A percentile compares a stretch with the other conserved stretches of the same genome.
Conservation (phyloP, 306 rosid genomes). For the Comarum palustre region DNA sequence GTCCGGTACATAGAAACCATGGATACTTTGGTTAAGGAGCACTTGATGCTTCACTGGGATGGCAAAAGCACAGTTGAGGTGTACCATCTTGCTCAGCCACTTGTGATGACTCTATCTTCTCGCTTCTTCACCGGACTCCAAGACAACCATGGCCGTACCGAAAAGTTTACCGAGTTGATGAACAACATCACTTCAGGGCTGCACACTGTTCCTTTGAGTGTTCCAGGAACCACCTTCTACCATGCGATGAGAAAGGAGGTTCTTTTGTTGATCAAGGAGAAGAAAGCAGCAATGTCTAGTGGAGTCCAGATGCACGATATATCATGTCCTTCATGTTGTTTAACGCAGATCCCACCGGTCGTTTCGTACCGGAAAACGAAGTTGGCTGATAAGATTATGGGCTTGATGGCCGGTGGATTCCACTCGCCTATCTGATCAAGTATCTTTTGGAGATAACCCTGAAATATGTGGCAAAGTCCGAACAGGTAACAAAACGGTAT, state of each 20-base stretch:
- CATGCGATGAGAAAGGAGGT: neutral
- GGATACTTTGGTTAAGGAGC: slow-evolving; percentile 12
- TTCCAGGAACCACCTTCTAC: slow-evolving; percentile 4
- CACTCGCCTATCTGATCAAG: slow-evolving; percentile 24
- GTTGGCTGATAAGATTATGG: slow-evolving; percentile 11
- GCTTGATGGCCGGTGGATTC: neutral
- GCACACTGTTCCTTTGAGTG: neutral
- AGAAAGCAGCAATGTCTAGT: neutral
- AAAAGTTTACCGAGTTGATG: neutral
- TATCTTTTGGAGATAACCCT: slow-evolving; percentile 46
- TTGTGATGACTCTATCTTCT: neutral
- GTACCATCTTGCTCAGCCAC: slow-evolving; percentile 4
- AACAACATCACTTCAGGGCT: neutral
- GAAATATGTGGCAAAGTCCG: slow-evolving; percentile 42
- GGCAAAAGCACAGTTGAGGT: slow-evolving; percentile 9
- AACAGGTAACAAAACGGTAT: slow-evolving; percentile 36
- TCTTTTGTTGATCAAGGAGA: slow-evolving; percentile 12
- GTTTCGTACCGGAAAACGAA: slow-evolving; percentile 1
- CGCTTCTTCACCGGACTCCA: slow-evolving; percentile 13
- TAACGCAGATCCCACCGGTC: neutral
- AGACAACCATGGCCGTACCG: neutral
- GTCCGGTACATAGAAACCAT: neutral
- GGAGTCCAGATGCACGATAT: slow-evolving; percentile 4
- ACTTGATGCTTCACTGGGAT: slow-evolving; percentile 8
- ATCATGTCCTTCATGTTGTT: slow-evolving; percentile 9